Evolutionary conservation across 257 asterid species (phyloP).

Genomic region (Schizonepeta tenuifolia): DNA sequence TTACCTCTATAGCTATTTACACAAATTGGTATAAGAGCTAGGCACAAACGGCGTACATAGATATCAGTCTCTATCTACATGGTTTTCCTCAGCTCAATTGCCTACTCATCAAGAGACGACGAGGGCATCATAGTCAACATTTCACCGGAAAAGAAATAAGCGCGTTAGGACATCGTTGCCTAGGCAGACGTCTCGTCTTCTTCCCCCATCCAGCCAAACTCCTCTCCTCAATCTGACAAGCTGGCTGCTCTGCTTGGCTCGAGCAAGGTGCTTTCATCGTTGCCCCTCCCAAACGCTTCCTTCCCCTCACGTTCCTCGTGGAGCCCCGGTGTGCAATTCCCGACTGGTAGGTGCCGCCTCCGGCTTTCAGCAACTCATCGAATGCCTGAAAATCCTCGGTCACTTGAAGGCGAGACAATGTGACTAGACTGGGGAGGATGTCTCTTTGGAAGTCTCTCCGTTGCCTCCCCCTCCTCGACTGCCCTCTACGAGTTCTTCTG

Average conservation of each 20-base stretch:
- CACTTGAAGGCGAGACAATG: conserved; percentile 66
- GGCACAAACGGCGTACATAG: neutral
- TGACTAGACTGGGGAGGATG: conserved; percentile 64
- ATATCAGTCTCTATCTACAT: neutral
- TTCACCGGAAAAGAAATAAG: conserved; percentile 42
- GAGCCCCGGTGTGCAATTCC: conserved; percentile 36
- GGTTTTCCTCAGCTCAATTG: neutral
- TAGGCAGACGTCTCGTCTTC: conserved; percentile 71
- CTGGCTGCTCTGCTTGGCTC: conserved; percentile 34
- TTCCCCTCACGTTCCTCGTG: conserved; percentile 43
- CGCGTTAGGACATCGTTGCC: conserved; percentile 52
- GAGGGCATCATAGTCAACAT: conserved; percentile 28
- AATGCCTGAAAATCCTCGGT: conserved; percentile 71
- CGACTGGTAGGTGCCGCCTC: conserved; percentile 41
- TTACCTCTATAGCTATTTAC: conserved; percentile 37
- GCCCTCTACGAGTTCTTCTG: conserved; percentile 55
- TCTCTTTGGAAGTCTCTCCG: conserved; percentile 68
- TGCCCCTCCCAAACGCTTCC: conserved; percentile 41
- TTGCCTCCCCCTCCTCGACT: conserved; percentile 54
- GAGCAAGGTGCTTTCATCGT: conserved; percentile 28
- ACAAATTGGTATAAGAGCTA: conserved; percentile 13
- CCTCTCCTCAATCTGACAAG: conserved; percentile 43
- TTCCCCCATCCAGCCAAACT: conserved; percentile 75
- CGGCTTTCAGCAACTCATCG: conserved; percentile 54
- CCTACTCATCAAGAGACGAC: neutral